A percentile compares a stretch with the other conserved stretches of the same genome.
These are phyloP conservation scores for Persicaria tinctoria DNA, from an alignment of 148 eudicot genomes.

Conservation along the genomic window DNA sequence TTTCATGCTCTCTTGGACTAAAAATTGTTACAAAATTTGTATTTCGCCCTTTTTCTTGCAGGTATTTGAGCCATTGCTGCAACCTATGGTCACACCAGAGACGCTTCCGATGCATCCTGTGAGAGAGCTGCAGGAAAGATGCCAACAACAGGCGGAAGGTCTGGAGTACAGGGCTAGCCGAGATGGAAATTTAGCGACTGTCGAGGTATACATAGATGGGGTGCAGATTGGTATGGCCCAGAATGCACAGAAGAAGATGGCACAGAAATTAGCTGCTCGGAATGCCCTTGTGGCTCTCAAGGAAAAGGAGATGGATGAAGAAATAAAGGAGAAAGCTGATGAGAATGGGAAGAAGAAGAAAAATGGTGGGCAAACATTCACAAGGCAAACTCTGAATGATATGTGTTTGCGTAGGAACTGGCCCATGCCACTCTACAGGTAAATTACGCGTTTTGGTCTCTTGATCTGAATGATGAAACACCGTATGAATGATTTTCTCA, in stretches of 20 bases:
- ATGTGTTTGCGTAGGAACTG: conserved; percentile 93
- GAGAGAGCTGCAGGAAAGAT: conserved; percentile 92
- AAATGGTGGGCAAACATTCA: conserved; percentile 62
- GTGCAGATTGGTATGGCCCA: conserved; percentile 85
- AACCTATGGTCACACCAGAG: conserved; percentile 98
- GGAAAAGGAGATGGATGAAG: conserved; percentile 59
- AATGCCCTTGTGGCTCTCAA: conserved; percentile 78
- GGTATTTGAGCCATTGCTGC: conserved; percentile 90
- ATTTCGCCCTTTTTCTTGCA: conserved; percentile 18
- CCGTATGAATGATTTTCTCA: neutral
- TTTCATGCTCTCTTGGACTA: neutral
- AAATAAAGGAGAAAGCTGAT: conserved; percentile 34
- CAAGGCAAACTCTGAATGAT: conserved; percentile 93
- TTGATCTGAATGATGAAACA: neutral
- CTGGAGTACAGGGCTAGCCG: conserved; percentile 90
- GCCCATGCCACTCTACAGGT: conserved; percentile 98
- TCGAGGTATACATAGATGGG: conserved; percentile 86
- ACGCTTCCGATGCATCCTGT: conserved; percentile 99
- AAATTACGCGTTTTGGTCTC: neutral
- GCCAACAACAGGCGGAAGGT: conserved; percentile 98
- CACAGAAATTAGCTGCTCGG: conserved; percentile 92
- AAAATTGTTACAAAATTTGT: neutral
- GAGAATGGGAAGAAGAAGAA: conserved; percentile 47
- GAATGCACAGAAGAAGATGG: conserved; percentile 97
- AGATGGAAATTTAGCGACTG: conserved; percentile 81